Evolutionary conservation across 441 rosid genomes (phyloP).

Genomic region (Arabidopsis lyrata): DNA sequence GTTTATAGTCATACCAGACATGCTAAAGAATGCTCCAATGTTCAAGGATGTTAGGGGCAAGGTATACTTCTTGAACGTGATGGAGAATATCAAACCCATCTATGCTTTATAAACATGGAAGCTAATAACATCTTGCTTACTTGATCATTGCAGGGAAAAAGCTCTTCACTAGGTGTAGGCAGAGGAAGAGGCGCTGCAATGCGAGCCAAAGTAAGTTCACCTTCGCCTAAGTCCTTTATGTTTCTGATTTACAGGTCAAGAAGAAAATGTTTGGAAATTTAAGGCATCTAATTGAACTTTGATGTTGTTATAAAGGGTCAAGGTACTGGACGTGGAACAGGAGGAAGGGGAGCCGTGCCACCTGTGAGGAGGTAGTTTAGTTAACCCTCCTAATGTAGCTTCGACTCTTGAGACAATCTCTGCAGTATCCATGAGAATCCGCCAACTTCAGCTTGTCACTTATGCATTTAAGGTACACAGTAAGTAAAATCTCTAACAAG

Average conservation of each 20-base stretch:
- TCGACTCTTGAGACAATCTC: neutral
- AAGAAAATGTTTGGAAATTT: neutral
- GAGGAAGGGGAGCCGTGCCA: constrained; percentile 79
- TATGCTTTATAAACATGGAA: constrained; percentile 5
- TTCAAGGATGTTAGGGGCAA: constrained; percentile 95
- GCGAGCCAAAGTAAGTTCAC: constrained; percentile 46
- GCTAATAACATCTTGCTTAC: constrained; percentile 14
- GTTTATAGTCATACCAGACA: constrained; percentile 98
- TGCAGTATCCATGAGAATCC: neutral
- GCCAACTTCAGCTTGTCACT: constrained; percentile 17
- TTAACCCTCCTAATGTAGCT: constrained; percentile 16
- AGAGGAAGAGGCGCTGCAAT: constrained; percentile 89
- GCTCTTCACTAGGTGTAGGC: constrained; percentile 92
- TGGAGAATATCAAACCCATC: neutral
- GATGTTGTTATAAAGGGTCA: constrained; percentile 50
- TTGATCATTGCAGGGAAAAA: constrained; percentile 75
- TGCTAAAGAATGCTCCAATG: constrained; percentile 99
- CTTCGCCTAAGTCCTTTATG: neutral
- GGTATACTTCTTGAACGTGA: constrained; percentile 48
- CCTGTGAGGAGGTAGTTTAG: constrained; percentile 70
- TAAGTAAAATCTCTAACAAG: constrained; percentile 19
- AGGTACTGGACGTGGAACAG: constrained; percentile 80
- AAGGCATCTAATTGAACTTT: neutral
- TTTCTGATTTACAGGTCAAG: neutral
- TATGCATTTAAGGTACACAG: constrained; percentile 22